Base-by-base conservation (phyloP, 2,329 filamentous ascomycete species). In the Colletotrichum spaethianum region DNA sequence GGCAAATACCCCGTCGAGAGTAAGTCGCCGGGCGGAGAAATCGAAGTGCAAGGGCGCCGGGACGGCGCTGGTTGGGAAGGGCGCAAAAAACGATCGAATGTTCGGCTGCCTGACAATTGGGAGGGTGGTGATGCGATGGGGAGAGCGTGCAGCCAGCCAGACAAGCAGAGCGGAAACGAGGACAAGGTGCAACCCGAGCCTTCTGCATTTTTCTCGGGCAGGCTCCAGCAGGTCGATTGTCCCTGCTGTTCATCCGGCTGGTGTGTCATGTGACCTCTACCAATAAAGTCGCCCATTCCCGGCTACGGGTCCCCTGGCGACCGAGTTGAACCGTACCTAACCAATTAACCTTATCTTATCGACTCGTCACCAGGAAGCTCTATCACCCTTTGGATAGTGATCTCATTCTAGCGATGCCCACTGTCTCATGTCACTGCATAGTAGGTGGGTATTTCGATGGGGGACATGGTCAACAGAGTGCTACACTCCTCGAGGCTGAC, bases 261-360 rank as follows among this genome's bases (percentile, higher is more conserved):
- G 4, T 2, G 38, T 23, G 44, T 40, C 67, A 70, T 59, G 67
- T 70, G 63, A 70, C 40, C 14, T 36, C 4, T 3, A 4, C 40
- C 40, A 64, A 64, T 55, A 6, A 36, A 33, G 20, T 14, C 18
- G n/a, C n/a, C 33, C 14, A 14, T 20, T 40, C 14, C 33, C 33
- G 28, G 50, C 16, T 42, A 59, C 20, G 23, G 23, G 48, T 28
- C 26, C 14, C 48, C 48, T 44, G 14, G 38, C 9, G 38, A 42
- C 28, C 50, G 31, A 42, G 18, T 44, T 12, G 36, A 31, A 63
- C 20, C 42, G 31, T 31, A 66, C 40, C 18, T 7, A 48, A 66
- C 42, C 40, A 48, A 42, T 44, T 50, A 69, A 69, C 33, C 60
- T 69, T 59, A 69, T 69, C 66, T 69, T 69, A 64, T 69, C 65